Conservation (phyloP, 257 asterid species). For the Penstemon barbatus region DNA sequence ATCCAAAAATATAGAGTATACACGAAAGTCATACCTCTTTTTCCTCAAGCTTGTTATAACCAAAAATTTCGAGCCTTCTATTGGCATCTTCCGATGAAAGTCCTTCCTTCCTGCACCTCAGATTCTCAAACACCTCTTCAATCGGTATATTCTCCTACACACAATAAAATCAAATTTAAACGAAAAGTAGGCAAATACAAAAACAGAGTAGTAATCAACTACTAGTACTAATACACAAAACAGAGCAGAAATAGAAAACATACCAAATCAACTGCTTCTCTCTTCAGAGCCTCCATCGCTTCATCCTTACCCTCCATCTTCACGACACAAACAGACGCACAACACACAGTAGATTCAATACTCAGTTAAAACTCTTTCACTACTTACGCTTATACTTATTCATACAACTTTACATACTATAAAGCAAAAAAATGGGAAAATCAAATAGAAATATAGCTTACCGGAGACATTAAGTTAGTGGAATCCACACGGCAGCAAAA, state of each 20-base stretch:
- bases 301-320: slow-evolving; percentile 58
- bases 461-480: slow-evolving; percentile 24
- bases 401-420: not conserved
- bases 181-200: not conserved
- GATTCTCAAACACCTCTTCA: slow-evolving; percentile 61
- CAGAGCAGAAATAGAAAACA: not conserved
- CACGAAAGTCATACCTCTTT: slow-evolving; percentile 45
- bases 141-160: slow-evolving; percentile 64
- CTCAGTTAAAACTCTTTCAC: not conserved
- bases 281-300: slow-evolving; percentile 66
- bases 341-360: not conserved
- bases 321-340: slow-evolving; percentile 10
- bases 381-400: not conserved
- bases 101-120: slow-evolving; percentile 63
- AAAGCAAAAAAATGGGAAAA: not conserved
- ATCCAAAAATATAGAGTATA: not conserved
- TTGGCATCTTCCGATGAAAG: slow-evolving; percentile 50
- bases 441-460: not conserved
- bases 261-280: slow-evolving; percentile 74
- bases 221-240: not conserved
- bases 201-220: not conserved
- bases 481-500: slow-evolving; percentile 13
- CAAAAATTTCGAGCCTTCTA: slow-evolving; percentile 59
- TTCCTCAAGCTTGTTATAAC: slow-evolving; percentile 76
- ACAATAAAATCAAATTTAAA: slow-evolving; percentile 11